Conservation (phyloP, 257 asterid genomes). For the Solanum rostratum region DNA sequence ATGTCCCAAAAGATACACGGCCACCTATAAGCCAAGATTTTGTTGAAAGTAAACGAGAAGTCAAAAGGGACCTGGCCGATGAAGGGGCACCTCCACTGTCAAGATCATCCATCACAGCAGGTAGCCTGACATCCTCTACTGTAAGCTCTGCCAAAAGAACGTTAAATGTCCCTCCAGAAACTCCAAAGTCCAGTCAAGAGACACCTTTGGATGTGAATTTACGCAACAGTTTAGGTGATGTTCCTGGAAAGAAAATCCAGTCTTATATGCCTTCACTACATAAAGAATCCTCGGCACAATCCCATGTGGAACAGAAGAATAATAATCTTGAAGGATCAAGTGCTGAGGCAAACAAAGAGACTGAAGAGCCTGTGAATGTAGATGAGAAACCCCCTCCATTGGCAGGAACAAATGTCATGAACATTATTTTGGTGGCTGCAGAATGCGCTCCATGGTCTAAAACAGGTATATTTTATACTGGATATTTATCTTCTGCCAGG, state of each 20-base stretch:
- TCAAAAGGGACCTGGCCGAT: conserved; percentile 21
- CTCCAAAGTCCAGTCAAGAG: conserved; percentile 5
- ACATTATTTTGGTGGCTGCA: conserved; percentile 65
- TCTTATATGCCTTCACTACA: conserved; percentile 21
- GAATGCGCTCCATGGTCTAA: conserved; percentile 97
- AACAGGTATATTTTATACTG: conserved; percentile 48
- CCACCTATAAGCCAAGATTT: conserved; percentile 12
- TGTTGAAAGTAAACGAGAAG: conserved; percentile 22
- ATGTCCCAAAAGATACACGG: conserved; percentile 8
- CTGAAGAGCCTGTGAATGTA: conserved; percentile 28
- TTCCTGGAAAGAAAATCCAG: conserved; percentile 7
- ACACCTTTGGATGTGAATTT: conserved; percentile 15
- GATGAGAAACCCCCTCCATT: conserved; percentile 69
- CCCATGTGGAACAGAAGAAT: conserved; percentile 10
- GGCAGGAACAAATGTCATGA: conserved; percentile 88
- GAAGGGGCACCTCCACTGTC: conserved; percentile 18
- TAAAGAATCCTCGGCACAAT: background rate
- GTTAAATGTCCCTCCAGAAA: conserved; percentile 5
- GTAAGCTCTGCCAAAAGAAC: conserved; percentile 2
- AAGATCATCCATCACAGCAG: conserved; percentile 16
- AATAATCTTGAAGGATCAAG: conserved; percentile 23
- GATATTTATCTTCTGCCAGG: background rate
- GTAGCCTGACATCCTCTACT: conserved; percentile 11
- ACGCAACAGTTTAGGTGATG: conserved; percentile 1
- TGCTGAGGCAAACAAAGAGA: conserved; percentile 15